Percentiles rank a stretch among this genome's conserved stretches.
Evolutionary conservation across 2,329 filamentous ascomycete genomes (phyloP).

Genomic region (Dactylellina haptotyla): DNA sequence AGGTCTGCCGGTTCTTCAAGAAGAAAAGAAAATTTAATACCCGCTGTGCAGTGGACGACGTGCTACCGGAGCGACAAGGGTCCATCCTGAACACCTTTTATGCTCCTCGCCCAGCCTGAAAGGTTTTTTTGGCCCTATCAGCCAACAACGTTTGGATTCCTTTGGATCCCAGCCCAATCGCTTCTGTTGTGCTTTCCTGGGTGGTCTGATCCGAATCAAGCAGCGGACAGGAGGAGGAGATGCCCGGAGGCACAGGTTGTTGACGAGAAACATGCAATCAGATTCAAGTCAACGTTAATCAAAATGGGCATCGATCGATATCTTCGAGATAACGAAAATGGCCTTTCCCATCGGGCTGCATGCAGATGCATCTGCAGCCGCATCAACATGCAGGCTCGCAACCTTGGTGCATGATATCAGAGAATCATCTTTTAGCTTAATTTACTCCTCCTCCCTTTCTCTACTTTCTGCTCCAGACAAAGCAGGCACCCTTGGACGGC

Average conservation of each 20-base stretch:
- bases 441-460: not conserved
- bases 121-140: slow-evolving; percentile 37
- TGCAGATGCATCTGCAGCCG: slow-evolving; percentile 30
- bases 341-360: slow-evolving; percentile 8
- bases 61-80: slow-evolving; percentile 14
- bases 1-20: slow-evolving; percentile 4
- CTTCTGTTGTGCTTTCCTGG: slow-evolving; percentile 8
- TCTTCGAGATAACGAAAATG: slow-evolving; percentile 32
- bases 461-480: no score
- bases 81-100: slow-evolving; percentile 33
- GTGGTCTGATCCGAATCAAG: slow-evolving; percentile 36
- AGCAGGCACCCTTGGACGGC: not conserved
- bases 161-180: slow-evolving; percentile 26
- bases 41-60: slow-evolving; percentile 18
- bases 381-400: slow-evolving; percentile 15
- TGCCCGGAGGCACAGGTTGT: not conserved
- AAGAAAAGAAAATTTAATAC: slow-evolving; percentile 21
- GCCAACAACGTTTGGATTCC: slow-evolving; percentile 32
- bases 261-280: not conserved
- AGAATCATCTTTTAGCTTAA: not conserved
- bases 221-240: not conserved
- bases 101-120: slow-evolving; percentile 18
- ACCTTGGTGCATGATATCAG: slow-evolving; percentile 22
- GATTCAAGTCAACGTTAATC: not conserved
- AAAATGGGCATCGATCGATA: slow-evolving; percentile 13